Evolutionary conservation across 768 basidiomycete genomes (phyloP).

Genomic region (Mycena galericulata): DNA sequence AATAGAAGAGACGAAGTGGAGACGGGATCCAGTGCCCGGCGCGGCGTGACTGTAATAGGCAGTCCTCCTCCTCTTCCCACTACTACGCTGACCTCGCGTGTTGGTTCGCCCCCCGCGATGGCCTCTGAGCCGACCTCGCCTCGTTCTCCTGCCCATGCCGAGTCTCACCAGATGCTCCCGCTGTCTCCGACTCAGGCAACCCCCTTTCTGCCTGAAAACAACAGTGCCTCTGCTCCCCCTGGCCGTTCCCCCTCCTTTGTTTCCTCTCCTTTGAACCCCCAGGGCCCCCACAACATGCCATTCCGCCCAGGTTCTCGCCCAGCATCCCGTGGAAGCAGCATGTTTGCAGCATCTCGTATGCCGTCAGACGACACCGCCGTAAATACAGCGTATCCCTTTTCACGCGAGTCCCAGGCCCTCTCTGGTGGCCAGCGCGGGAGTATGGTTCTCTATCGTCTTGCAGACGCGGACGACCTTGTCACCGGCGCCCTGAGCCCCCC

Average conservation of each 20-base stretch:
- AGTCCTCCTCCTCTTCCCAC: neutral
- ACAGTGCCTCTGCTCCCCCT: slow-evolving; percentile 35
- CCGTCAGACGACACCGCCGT: slow-evolving; percentile 57
- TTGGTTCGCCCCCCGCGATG: slow-evolving; percentile 23
- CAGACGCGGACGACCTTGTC: slow-evolving; percentile 46
- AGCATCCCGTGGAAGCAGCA: slow-evolving; percentile 51
- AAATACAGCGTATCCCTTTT: slow-evolving; percentile 57
- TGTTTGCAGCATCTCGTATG: slow-evolving; percentile 34
- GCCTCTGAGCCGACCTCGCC: slow-evolving; percentile 31
- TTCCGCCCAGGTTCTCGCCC: slow-evolving; percentile 47
- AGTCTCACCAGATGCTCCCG: slow-evolving; percentile 37
- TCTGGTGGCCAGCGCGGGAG: slow-evolving; percentile 52
- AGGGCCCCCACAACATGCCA: slow-evolving; percentile 39
- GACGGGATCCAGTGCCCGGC: no score
- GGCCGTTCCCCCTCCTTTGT: slow-evolving; percentile 51
- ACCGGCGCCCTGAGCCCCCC: slow-evolving; percentile 52
- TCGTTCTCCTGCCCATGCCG: slow-evolving; percentile 23
- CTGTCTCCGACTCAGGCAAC: slow-evolving; percentile 30
- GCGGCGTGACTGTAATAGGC: no score
- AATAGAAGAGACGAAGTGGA: no score
- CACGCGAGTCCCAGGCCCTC: slow-evolving; percentile 39
- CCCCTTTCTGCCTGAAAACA: slow-evolving; percentile 44
- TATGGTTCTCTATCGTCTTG: slow-evolving; percentile 77
- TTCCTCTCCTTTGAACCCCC: slow-evolving; percentile 67
- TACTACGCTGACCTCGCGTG: no score